A percentile compares a stretch with the other conserved stretches of the same genome.
phyloP scores from a whole-genome alignment of 257 asterid genomes.

The Jacaranda mimosifolia region DNA sequence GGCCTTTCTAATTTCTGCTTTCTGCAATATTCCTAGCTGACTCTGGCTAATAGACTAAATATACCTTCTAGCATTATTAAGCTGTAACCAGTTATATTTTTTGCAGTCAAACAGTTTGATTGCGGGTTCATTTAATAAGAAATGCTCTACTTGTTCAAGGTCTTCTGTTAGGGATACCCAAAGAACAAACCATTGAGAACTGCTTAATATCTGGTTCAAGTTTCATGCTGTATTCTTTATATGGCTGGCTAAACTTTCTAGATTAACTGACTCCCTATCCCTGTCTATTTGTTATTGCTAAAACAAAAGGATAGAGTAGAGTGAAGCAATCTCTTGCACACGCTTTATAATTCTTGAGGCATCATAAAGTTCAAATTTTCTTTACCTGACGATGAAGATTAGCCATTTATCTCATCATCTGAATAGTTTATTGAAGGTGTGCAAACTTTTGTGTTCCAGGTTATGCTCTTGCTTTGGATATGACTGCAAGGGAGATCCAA shows the following conservation, averaged over 20 bases:
- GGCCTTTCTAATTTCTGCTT: too few relatives aligned
- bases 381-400: conserved; percentile 1
- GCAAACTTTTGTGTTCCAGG: conserved; percentile 55
- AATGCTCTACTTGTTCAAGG: conserved; percentile 15
- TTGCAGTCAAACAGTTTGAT: conserved; percentile 19
- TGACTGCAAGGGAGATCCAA: conserved; percentile 98
- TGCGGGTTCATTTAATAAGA: not conserved
- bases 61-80: not conserved
- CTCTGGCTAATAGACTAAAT: too few relatives aligned
- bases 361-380: not conserved
- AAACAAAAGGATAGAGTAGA: conserved; percentile 16
- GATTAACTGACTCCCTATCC: not conserved
- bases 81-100: not conserved
- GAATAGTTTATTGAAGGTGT: conserved; percentile 2
- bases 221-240: not conserved
- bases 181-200: not conserved
- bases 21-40: too few relatives aligned
- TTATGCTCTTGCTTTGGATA: conserved; percentile 98
- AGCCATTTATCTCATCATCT: conserved; percentile 7
- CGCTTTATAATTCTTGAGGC: not conserved
- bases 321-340: not conserved
- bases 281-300: not conserved
- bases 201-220: conserved; percentile 5
- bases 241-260: conserved; percentile 4
- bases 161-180: conserved; percentile 12